These are phyloP conservation scores for Solanum peruvianum DNA, from an alignment of 257 asterid genomes.

Conservation along the genomic window DNA sequence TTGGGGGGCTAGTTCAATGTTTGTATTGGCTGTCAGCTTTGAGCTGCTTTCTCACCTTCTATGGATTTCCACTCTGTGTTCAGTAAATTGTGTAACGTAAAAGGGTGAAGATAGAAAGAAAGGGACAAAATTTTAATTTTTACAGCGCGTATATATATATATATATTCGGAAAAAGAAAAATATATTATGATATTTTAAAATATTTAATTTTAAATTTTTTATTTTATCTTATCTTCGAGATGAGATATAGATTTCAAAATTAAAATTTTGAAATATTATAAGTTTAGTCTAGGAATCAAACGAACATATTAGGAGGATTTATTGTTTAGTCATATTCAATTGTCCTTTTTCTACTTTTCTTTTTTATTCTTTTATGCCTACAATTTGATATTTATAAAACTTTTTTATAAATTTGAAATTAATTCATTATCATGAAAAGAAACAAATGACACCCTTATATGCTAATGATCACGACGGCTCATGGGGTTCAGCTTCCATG, in stretches of 20 bases:
- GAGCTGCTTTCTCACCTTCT: neutral
- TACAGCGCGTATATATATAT: neutral
- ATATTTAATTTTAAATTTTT: too few species aligned
- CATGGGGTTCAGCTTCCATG: neutral
- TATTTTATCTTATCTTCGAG: too few species aligned
- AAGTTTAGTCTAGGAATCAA: neutral
- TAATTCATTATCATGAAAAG: neutral
- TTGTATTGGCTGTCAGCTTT: neutral
- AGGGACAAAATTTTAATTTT: too few species aligned
- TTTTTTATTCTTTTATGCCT: neutral
- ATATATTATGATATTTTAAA: too few species aligned
- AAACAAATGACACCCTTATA: neutral
- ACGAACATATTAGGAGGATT: neutral
- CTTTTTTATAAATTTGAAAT: neutral
- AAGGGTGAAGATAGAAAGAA: too few species aligned
- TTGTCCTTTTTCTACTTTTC: neutral
- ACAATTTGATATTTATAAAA: neutral
- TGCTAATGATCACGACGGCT: neutral
- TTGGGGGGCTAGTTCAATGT: too few species aligned
- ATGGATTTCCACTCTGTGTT: too few species aligned
- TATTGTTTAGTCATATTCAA: neutral
- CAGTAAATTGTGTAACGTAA: too few species aligned
- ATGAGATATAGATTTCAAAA: neutral
- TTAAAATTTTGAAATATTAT: too few species aligned
- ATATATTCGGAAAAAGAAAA: too few species aligned